These are phyloP conservation scores for Dichotomopilus funicola DNA, from an alignment of 2,329 filamentous ascomycete genomes.

Conservation along the genomic window DNA sequence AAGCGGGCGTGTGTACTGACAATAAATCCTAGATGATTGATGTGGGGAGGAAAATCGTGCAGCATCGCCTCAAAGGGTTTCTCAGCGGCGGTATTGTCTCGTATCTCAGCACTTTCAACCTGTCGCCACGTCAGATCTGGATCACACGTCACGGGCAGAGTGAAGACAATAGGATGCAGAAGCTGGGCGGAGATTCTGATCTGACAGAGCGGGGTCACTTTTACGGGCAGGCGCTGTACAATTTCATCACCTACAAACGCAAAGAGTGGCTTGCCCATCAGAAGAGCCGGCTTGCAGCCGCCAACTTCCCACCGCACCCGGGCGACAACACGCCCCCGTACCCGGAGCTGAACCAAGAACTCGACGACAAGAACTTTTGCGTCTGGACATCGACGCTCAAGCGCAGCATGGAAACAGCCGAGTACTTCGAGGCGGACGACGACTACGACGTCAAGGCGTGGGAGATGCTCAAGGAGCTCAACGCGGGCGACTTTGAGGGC, in stretches of 20 bases:
- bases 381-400: conserved; percentile 98
- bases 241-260: conserved; percentile 76
- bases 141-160: conserved; percentile 94
- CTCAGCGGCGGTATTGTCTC: conserved; percentile 87
- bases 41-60: conserved; percentile 88
- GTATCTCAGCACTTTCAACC: conserved; percentile 93
- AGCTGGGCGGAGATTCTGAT: conserved; percentile 84
- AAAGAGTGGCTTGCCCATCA: conserved; percentile 78
- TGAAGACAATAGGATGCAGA: conserved; percentile 76
- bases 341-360: conserved; percentile 66
- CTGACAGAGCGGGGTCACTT: conserved; percentile 72
- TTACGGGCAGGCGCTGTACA: conserved; percentile 73
- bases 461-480: conserved; percentile 96
- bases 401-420: conserved; percentile 78
- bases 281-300: conserved; percentile 66
- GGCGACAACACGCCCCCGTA: conserved; percentile 94
- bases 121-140: conserved; percentile 94
- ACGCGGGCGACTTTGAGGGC: conserved; percentile 87
- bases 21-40: conserved; percentile 70
- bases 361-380: conserved; percentile 84
- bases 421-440: conserved; percentile 84
- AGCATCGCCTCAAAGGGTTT: conserved; percentile 86
- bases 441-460: conserved; percentile 96
- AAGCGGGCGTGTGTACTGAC: too few relatives aligned
- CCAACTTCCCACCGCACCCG: conserved; percentile 80